Conservation (phyloP, 108 stramenopile species). For the Stephanodiscus triporus region DNA sequence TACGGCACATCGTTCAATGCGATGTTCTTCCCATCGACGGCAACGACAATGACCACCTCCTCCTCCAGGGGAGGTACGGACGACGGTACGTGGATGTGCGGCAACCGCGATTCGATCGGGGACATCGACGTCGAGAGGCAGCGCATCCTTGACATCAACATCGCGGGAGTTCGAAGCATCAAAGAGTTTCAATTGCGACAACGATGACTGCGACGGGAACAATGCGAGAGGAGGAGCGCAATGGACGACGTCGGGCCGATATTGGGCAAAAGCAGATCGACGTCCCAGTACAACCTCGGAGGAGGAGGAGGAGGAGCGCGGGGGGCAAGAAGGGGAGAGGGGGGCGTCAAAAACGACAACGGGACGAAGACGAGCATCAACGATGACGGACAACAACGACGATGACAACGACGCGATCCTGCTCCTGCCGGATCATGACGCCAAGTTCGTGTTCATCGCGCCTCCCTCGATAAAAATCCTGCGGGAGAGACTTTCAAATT, state of each 20-base stretch:
- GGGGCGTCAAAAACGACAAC: background rate
- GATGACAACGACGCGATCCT: background rate
- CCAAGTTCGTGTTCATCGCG: constrained; percentile 92
- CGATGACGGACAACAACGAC: background rate
- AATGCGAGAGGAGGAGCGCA: too few species aligned
- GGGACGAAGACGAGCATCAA: background rate
- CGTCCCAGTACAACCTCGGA: constrained; percentile 14
- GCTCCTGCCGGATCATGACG: constrained; percentile 41
- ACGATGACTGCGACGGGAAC: background rate
- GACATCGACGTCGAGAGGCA: constrained; percentile 29
- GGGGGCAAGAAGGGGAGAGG: too few species aligned
- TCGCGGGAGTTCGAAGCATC: constrained; percentile 77
- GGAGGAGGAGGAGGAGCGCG: too few species aligned
- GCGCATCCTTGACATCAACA: constrained; percentile 95
- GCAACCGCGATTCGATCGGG: too few species aligned
- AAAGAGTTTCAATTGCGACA: constrained; percentile 49
- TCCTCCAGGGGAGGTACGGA: too few species aligned
- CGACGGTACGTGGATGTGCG: too few species aligned
- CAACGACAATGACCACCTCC: too few species aligned
- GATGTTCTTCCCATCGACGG: too few species aligned
- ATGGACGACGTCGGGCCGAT: too few species aligned
- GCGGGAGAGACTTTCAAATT: constrained; percentile 67
- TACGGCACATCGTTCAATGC: constrained; percentile 95
- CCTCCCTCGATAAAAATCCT: constrained; percentile 89
- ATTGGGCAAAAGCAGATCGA: constrained; percentile 21